A percentile compares a stretch with the other conserved stretches of the same genome.
Evolutionary conservation across 345 rosid genomes (phyloP).

Genomic region (Euphorbia peplus): DNA sequence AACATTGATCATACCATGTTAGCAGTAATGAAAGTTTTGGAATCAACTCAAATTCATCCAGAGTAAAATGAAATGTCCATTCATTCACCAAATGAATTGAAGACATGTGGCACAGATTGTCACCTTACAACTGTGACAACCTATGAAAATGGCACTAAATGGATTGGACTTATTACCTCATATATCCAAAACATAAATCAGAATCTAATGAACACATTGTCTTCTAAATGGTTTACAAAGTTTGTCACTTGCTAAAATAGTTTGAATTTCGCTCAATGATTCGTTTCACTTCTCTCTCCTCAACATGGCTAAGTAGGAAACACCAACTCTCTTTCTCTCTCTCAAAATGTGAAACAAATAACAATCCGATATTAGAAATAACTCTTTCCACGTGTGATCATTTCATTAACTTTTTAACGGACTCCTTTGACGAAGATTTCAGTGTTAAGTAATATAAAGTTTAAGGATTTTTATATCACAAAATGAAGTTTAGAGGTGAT

Average conservation of each 20-base stretch:
- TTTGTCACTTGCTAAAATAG: constrained; percentile 20
- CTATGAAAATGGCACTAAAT: background rate
- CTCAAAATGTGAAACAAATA: background rate
- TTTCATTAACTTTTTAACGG: too few species aligned
- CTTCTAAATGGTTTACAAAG: background rate
- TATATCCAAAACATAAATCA: background rate
- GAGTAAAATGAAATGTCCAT: background rate
- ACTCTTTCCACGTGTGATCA: too few species aligned
- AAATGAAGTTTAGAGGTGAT: too few species aligned
- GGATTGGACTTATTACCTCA: too few species aligned
- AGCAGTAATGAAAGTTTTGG: background rate
- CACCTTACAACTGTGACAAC: background rate
- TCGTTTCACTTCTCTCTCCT: constrained; percentile 2
- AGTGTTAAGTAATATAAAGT: too few species aligned
- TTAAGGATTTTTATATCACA: too few species aligned
- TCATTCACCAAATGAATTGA: background rate
- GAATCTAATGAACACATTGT: background rate
- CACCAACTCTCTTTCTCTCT: background rate
- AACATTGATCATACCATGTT: background rate
- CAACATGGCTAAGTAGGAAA: background rate
- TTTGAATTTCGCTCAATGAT: constrained; percentile 22
- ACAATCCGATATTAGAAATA: too few species aligned
- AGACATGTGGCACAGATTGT: background rate
- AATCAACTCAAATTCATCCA: background rate
- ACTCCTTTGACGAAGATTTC: too few species aligned